Evolutionary conservation across 441 rosid genomes (phyloP), one percentile per base, ranked within the genome.

Genomic region (Capsella rubella): DNA sequence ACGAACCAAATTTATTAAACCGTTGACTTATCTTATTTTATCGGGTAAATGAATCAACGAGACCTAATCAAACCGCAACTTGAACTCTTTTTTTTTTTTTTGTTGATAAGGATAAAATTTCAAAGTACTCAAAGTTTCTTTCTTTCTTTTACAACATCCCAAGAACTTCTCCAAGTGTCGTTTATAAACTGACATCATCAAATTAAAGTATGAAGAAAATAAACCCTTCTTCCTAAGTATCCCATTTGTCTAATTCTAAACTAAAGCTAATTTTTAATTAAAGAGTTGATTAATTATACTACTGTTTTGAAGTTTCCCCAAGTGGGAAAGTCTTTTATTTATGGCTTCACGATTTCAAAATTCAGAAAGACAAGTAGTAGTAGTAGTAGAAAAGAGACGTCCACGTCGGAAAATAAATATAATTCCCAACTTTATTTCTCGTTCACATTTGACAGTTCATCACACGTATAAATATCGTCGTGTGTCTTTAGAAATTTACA

Each of bases 311-410:
- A 21, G 32, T 53, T 40, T 34, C 52, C 74, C 67, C 75, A 76
- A 68, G 66, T 69, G 79, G 71, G 61, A 55, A 37, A 57, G 29
- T 8, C 45, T 42, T 40, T 42, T 42, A 14, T 10, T 43, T 42
- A 56, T 64, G 75, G 76, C 76, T 70, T 76, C 75, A 70, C 72
- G 71, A 40, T 76, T 76, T 76, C 67, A 63, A 69, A 76, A 9
- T 63, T 40, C 55, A 27, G 5, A 64, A 70, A 43, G 61, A 76
- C 75, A 64, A 75, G 66, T 31, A 29, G 31, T 29, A 29, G 31
- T 56, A 34, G 8, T 35, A 66, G 73, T 64, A 58, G 47, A 56
- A 35, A 8, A 56, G 52, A 56, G 14, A 56, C 34, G 27, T 76
- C 75, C 75, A 76, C 29, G 80, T 70, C 75, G 14, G 49, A 25